Conservation (phyloP, 129 eudicot genomes). For the Centrapalus pauciflorus region DNA sequence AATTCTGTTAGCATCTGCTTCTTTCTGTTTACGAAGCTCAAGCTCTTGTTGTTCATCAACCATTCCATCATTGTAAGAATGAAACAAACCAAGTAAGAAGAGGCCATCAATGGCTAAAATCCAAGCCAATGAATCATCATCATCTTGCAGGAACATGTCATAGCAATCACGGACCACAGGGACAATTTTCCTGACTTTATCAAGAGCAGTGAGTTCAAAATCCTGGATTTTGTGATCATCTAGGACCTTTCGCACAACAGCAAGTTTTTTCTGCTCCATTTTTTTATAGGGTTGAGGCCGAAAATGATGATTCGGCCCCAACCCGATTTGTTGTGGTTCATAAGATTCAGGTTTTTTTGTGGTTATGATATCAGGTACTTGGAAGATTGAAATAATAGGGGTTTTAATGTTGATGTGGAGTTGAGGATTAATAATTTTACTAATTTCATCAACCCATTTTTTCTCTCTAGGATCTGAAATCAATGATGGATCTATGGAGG, state of each 20-base stretch:
- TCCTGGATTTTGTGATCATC: not conserved
- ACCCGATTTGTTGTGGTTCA: conserved; percentile 25
- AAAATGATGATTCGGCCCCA: conserved; percentile 41
- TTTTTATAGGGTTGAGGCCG: conserved; percentile 18
- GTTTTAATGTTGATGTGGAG: not conserved
- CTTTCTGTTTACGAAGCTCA: too few relatives aligned
- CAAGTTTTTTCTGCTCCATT: conserved; percentile 30
- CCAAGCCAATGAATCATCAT: conserved; percentile 26
- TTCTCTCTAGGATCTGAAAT: not conserved
- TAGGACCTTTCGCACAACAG: conserved; percentile 1
- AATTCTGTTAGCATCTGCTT: too few relatives aligned
- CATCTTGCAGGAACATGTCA: conserved; percentile 13
- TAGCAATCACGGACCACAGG: conserved; percentile 27
- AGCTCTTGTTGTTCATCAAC: too few relatives aligned
- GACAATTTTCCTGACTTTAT: conserved; percentile 4
- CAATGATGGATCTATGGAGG: not conserved
- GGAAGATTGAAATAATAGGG: conserved; percentile 12
- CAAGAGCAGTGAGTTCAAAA: not conserved
- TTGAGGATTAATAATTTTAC: not conserved
- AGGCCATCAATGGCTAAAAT: conserved; percentile 29
- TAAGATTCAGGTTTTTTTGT: conserved; percentile 32
- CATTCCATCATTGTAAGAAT: not conserved
- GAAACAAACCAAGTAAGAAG: conserved; percentile 23
- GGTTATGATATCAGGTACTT: conserved; percentile 21
- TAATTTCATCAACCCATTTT: conserved; percentile 3